phyloP scores from a whole-genome alignment of 352 stramenopile species.

The Phytophthora pisi region DNA sequence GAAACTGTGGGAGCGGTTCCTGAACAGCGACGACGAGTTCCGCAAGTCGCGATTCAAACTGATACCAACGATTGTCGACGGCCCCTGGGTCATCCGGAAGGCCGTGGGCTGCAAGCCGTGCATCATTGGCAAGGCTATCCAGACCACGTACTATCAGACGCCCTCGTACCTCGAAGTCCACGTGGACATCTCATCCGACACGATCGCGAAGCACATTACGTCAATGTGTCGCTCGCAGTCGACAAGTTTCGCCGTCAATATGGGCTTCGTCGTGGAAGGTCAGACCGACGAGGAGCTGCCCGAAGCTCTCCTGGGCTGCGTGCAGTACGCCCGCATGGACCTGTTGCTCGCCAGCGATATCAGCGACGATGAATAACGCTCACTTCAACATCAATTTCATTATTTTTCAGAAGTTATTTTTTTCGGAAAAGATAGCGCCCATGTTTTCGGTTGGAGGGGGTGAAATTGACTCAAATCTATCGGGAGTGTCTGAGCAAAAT shows the following conservation, averaged over 20 bases:
- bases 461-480: too few species aligned
- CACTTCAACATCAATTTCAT: too few species aligned
- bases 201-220: conserved; percentile 76
- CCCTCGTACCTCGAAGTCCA: conserved; percentile 74
- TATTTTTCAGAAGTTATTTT: too few species aligned
- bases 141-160: conserved; percentile 67
- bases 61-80: conserved; percentile 76
- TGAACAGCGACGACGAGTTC: conserved; percentile 68
- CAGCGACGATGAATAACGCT: too few species aligned
- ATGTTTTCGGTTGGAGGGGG: too few species aligned
- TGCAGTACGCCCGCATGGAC: conserved; percentile 79
- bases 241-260: conserved; percentile 71
- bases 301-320: conserved; percentile 72
- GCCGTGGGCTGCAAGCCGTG: conserved; percentile 77
- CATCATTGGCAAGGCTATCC: conserved; percentile 74
- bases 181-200: conserved; percentile 79
- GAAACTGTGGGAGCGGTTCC: conserved; percentile 69
- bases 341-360: conserved; percentile 40
- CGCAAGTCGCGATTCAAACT: conserved; percentile 48
- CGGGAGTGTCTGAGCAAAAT: too few species aligned
- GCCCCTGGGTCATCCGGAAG: conserved; percentile 84
- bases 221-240: conserved; percentile 72
- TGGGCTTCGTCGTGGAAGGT: conserved; percentile 82
- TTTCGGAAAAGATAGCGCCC: too few species aligned
- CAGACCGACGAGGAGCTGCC: conserved; percentile 67